These are phyloP conservation scores for Hanseniaspora uvarum DNA, from an alignment of 1,139 yeast species.

Conservation along the genomic window DNA sequence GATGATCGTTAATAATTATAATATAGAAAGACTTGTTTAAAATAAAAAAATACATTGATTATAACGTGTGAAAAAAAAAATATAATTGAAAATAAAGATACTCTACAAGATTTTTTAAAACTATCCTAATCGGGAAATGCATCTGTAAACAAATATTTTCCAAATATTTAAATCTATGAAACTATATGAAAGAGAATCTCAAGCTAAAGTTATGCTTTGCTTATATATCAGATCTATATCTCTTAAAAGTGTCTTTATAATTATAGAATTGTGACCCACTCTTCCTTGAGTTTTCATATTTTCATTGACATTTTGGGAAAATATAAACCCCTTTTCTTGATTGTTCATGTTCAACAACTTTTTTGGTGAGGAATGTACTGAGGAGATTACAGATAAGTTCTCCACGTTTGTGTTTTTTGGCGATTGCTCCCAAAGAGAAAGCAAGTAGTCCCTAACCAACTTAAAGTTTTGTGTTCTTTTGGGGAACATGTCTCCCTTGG, in stretches of 20 bases:
- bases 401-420: neutral
- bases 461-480: conserved; percentile 17
- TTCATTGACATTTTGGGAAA: neutral
- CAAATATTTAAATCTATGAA: no score
- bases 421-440: conserved; percentile 7
- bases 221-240: conserved; percentile 24
- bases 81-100: no score
- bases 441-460: conserved; percentile 7
- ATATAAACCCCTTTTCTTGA: neutral
- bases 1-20: no score
- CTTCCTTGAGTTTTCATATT: conserved; percentile 18
- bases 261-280: conserved; percentile 30
- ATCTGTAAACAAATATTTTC: conserved; percentile 38
- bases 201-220: conserved; percentile 17
- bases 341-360: neutral
- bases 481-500: neutral
- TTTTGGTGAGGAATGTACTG: conserved; percentile 15
- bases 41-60: conserved; percentile 48
- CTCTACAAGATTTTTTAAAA: no score
- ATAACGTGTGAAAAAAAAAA: neutral
- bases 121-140: conserved; percentile 50
- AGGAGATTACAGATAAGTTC: neutral
- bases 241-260: conserved; percentile 29
- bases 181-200: no score
- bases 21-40: no score